Base-by-base conservation (phyloP, 2,329 filamentous ascomycete species). In the Diaporthe sp. region DNA sequence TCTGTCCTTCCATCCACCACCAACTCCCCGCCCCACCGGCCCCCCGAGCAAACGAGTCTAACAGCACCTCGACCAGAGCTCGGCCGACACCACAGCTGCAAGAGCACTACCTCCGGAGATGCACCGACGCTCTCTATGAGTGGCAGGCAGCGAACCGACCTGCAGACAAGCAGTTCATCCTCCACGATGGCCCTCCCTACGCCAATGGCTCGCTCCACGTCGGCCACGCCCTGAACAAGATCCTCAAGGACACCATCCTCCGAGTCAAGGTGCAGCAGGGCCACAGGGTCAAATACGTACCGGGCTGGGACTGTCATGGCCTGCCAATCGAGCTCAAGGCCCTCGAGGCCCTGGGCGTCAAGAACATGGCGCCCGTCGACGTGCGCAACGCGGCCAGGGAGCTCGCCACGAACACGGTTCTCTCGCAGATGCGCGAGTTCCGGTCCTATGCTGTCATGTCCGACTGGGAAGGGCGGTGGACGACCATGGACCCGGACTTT, bases 251-350 rank as follows among this genome's bases (percentile, higher is more conserved):
- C 84, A 94, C 98, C 81, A 94, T 98, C 77, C 89, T 95, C 79
- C 91, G 97, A 55, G 92, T 93, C 77, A 92, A 98, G 85, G 87
- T 98, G 76, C 92, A 94, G 76, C 90, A 93, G 81, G 97, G 89
- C 25, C 92, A 90, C 79, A 89, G 91, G 77, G 92, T 98, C 46
- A 88, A 92, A 53, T 99, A 97, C 81, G 88, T 95, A 22, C 97
- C 97, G 2, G 96, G 97, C 61, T 99, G 97, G 97, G 97, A 99
- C 83, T 99, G 97, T 79, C 97, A 99, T 87, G 97, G 97, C 0
- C 89, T 99, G 67, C 97, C 97, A 1, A 99, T 99, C 81, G 97
- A 99, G 88, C 89, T 98, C 80, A 99, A 98, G 85, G 97, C 96
- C 34, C 89, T 99, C 22, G 94, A 94, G 79, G 84, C 86, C 10